Evolutionary conservation across 306 rosid genomes (phyloP), one percentile per base, ranked within the genome.

Genomic region (Psophocarpus tetragonolobus): DNA sequence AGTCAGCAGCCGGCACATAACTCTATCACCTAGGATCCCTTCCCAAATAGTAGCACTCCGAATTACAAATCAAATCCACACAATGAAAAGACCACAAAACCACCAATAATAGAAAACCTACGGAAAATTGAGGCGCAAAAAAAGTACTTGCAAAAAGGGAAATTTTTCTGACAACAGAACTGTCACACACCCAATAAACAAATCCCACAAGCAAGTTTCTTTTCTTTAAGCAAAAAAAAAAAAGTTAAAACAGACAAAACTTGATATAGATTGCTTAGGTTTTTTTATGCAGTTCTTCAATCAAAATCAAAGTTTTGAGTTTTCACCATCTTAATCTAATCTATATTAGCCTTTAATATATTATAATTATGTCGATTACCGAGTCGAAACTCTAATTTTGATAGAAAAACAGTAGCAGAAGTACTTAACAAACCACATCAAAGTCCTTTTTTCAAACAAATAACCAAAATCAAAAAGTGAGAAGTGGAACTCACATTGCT

Each of bases 401-500:
- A 58, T 13, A 2, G 1, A 27, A 30, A 60, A 30, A 6, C 13
- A 60, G 41, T 6, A 15, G 9, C 5, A 30, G 6, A 30, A 30
- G 39, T 60, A 60, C 23, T 60, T 15, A 29, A 30, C 2, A 0
- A 5, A 15, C 66, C 14, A 3, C 38, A 58, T 58, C 66, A 0
- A 58, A 58, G 13, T 65, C n/a, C n/a, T 13, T 20, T 4, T 3
- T 36, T 2, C 2, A 67, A 66, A 42, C 18, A 23, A 65, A 48
- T 10, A 53, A 13, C 3, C 23, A 39, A 66, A 47, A 71, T 35
- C 13, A 4, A 65, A 65, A 85, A 74, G 3, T 35, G 15, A 15
- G 60, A 27, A 68, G 4, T 9, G 8, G 56, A 73, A 76, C 92
- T 82, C 50, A 95, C 99, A 92, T 95, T 95, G 84, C 96, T 95